Percentiles rank a stretch among this genome's conserved stretches.
phyloP scores from a whole-genome alignment of 768 basidiomycete species.

The Tylopilus sp. region DNA sequence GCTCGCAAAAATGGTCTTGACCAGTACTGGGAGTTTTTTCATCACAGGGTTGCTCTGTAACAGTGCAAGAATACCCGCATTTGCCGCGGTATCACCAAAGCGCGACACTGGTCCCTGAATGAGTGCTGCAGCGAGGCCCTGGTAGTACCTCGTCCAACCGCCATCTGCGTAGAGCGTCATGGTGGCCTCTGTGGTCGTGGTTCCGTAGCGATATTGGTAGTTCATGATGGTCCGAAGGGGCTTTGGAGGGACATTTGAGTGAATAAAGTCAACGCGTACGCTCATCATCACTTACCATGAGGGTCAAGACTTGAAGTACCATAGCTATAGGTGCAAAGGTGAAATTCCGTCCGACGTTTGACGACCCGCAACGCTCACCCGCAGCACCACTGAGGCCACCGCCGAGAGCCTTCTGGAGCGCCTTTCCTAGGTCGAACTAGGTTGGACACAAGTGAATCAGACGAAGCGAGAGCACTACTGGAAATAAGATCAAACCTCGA shows the following conservation, averaged over 20 bases:
- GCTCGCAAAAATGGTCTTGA: constrained; percentile 80
- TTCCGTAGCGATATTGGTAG: constrained; percentile 91
- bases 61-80: constrained; percentile 86
- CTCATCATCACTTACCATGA: constrained; percentile 52
- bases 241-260: constrained; percentile 33
- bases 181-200: constrained; percentile 61
- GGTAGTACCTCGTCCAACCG: constrained; percentile 82
- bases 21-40: constrained; percentile 52
- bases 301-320: constrained; percentile 87
- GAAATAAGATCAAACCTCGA: constrained; percentile 45
- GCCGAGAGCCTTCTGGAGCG: constrained; percentile 80
- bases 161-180: constrained; percentile 73
- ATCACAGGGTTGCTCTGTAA: constrained; percentile 74
- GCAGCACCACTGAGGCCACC: constrained; percentile 90
- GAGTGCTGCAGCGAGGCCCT: constrained; percentile 81
- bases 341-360: background rate
- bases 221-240: constrained; percentile 98
- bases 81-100: constrained; percentile 95
- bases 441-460: constrained; percentile 38
- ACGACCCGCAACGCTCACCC: constrained; percentile 37
- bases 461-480: constrained; percentile 36
- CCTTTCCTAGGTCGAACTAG: constrained; percentile 77
- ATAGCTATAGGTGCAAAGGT: constrained; percentile 53
- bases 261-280: background rate
- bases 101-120: constrained; percentile 81